phyloP scores from a whole-genome alignment of 441 rosid species.

The Jatropha multifida region DNA sequence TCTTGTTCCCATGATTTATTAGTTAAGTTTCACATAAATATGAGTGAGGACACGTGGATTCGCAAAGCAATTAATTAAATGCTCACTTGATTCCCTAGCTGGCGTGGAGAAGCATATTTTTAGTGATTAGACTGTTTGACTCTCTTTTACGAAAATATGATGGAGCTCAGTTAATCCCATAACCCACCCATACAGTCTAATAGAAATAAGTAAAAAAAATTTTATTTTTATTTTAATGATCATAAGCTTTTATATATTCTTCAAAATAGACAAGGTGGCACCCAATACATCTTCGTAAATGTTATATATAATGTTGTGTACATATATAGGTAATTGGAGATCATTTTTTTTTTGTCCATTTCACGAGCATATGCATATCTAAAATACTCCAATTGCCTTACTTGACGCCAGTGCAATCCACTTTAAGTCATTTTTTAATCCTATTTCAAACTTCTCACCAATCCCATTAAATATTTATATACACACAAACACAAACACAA shows the following conservation, averaged over 20 bases:
- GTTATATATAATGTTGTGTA: no score
- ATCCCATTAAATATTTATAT: background rate
- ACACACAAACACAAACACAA: background rate
- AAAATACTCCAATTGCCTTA: slow-evolving; percentile 18
- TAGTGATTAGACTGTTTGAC: no score
- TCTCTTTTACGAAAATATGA: no score
- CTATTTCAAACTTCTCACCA: background rate
- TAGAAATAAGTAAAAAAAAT: no score
- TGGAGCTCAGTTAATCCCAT: no score
- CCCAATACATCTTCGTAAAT: no score
- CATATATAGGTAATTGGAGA: background rate
- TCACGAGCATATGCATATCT: slow-evolving; percentile 23
- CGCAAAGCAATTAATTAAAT: background rate
- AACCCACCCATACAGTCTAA: no score
- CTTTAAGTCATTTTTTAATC: background rate
- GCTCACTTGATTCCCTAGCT: background rate
- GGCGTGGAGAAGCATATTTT: no score
- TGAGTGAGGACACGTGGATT: background rate
- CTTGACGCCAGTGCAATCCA: slow-evolving; percentile 44
- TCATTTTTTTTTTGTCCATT: background rate
- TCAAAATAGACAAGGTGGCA: no score
- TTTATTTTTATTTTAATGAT: no score
- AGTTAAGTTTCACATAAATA: background rate
- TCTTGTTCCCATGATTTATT: background rate
- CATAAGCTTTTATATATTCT: no score